Percentiles rank a stretch among this genome's conserved stretches.
phyloP scores from a whole-genome alignment of 2,329 filamentous ascomycete species.

The Trichoderma sp. region DNA sequence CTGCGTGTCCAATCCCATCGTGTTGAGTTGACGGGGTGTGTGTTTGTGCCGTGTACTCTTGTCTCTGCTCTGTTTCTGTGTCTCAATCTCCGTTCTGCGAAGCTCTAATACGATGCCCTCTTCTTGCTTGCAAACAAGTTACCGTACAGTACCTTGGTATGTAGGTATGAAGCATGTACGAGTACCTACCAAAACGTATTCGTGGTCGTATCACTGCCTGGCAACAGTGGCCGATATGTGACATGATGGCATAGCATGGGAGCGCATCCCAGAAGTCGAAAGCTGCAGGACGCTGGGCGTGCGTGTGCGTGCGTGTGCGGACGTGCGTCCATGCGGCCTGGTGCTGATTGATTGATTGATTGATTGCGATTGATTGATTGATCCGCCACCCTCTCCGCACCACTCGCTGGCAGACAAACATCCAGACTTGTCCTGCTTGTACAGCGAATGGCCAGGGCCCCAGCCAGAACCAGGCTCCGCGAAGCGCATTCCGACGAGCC shows the following conservation, averaged over 20 bases:
- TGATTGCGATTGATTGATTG: constrained; percentile 5
- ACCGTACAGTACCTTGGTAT: not conserved
- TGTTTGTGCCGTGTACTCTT: not conserved
- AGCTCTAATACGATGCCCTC: not conserved
- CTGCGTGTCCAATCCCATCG: not conserved
- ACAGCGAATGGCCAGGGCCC: constrained; percentile 3
- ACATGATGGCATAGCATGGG: constrained; percentile 22
- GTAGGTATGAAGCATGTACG: not conserved
- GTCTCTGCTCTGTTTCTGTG: not conserved
- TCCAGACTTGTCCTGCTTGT: not conserved
- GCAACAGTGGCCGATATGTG: constrained; percentile 2
- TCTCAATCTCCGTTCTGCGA: not conserved
- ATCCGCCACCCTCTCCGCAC: constrained; percentile 24
- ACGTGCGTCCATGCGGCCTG: constrained; percentile 16
- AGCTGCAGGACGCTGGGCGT: constrained; percentile 20
- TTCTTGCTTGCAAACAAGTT: not conserved
- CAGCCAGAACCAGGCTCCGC: constrained; percentile 5
- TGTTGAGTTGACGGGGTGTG: not conserved
- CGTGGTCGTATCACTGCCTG: not conserved
- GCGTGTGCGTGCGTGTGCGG: constrained; percentile 1
- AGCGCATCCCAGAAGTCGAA: constrained; percentile 1
- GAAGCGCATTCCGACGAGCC: constrained; percentile 22
- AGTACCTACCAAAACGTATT: not conserved
- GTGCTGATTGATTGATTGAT: constrained; percentile 3
- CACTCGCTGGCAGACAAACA: constrained; percentile 22